Conservation (phyloP, 805 yeast species). For the Phaffomyces thermotolerans region DNA sequence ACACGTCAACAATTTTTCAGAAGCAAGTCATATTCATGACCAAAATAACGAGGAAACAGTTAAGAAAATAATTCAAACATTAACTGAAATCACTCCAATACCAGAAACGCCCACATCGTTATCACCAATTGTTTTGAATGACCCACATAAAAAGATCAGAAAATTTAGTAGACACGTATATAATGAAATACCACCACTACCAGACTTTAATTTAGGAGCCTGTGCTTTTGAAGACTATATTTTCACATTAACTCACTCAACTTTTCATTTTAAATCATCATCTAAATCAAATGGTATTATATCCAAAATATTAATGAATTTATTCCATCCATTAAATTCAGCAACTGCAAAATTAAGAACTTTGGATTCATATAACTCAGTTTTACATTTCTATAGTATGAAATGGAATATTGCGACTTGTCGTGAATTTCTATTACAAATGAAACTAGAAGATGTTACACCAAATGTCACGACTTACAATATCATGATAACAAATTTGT, state of each 20-base stretch:
- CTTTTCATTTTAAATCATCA: constrained; percentile 28
- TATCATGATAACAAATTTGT: constrained; percentile 27
- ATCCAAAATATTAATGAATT: constrained; percentile 29
- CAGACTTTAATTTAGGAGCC: constrained; percentile 24
- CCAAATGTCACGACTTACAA: constrained; percentile 35
- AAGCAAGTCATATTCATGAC: constrained; percentile 9
- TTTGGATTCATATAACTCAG: constrained; percentile 29
- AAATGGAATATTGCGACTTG: constrained; percentile 35
- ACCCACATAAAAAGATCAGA: neutral
- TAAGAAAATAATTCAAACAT: constrained; percentile 18
- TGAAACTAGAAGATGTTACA: constrained; percentile 27
- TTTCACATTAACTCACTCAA: constrained; percentile 31
- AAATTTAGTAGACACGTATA: constrained; percentile 17
- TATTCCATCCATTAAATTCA: constrained; percentile 33
- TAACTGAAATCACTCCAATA: constrained; percentile 21
- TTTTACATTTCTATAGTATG: constrained; percentile 31
- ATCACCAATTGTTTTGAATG: constrained; percentile 11
- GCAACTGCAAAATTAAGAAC: constrained; percentile 26
- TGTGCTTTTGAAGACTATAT: constrained; percentile 27
- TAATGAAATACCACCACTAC: constrained; percentile 30
- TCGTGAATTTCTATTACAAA: constrained; percentile 33
- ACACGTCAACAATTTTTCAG: neutral
- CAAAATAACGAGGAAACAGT: constrained; percentile 15
- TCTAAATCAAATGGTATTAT: constrained; percentile 32
- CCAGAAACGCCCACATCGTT: constrained; percentile 9